These are phyloP conservation scores for Agapanthus africanus DNA, from an alignment of 106 monocot genomes.

Conservation along the genomic window DNA sequence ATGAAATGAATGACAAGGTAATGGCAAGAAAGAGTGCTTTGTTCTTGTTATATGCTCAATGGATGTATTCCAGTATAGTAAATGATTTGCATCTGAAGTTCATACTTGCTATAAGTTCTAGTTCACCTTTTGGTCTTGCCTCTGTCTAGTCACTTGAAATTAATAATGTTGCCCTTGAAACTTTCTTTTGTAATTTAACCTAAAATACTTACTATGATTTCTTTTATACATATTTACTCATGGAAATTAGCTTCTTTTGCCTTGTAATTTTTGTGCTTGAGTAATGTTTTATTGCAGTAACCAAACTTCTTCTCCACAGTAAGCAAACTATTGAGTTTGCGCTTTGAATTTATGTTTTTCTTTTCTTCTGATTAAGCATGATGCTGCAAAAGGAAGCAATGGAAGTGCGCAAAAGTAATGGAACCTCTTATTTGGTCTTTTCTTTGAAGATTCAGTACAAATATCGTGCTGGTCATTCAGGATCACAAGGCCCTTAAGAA, in stretches of 20 bases:
- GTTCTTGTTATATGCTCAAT: background rate
- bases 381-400: background rate
- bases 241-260: background rate
- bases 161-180: background rate
- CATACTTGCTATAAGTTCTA: too few relatives aligned
- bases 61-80: background rate
- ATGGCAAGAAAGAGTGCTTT: background rate
- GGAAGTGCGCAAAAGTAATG: too few relatives aligned
- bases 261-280: background rate
- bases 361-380: background rate
- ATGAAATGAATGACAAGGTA: constrained; percentile 99
- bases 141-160: background rate
- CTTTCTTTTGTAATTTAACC: too few relatives aligned
- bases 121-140: background rate
- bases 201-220: too few relatives aligned
- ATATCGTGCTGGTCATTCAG: too few relatives aligned
- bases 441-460: too few relatives aligned
- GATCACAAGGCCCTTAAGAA: too few relatives aligned
- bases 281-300: background rate
- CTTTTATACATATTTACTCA: background rate
- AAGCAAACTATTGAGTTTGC: background rate
- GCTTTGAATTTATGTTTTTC: background rate
- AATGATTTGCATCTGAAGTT: too few relatives aligned
- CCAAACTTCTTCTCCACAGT: background rate
- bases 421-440: too few relatives aligned